Evolutionary conservation across 495 filamentous ascomycete species (phyloP).

Genomic region (Lepraria neglecta): DNA sequence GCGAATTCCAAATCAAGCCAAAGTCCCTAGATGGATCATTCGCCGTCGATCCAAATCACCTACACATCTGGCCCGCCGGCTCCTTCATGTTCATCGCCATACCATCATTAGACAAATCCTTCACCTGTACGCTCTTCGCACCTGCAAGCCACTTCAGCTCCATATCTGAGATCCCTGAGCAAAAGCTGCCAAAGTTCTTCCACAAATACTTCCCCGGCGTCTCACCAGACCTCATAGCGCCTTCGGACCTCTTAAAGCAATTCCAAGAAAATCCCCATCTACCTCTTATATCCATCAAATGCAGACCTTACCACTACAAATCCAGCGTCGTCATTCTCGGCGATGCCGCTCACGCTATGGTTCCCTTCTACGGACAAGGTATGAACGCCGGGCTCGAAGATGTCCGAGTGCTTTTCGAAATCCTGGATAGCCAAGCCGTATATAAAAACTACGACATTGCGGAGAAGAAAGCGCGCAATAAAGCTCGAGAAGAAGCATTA

Average conservation of each 20-base stretch:
- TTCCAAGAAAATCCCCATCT: constrained; percentile 79
- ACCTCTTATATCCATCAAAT: constrained; percentile 88
- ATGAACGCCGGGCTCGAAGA: constrained; percentile 86
- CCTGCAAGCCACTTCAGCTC: constrained; percentile 50
- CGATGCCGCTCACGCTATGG: constrained; percentile 95
- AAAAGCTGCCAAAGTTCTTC: constrained; percentile 63
- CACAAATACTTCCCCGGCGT: constrained; percentile 79
- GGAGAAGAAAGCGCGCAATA: background rate
- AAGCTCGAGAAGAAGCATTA: constrained; percentile 36
- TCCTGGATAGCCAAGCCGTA: constrained; percentile 58
- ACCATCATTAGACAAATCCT: constrained; percentile 78
- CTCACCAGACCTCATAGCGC: constrained; percentile 65
- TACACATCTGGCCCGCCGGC: constrained; percentile 95
- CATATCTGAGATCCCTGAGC: constrained; percentile 50
- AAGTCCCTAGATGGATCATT: constrained; percentile 53
- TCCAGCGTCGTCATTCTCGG: constrained; percentile 79
- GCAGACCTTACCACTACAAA: constrained; percentile 73
- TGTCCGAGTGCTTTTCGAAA: constrained; percentile 69
- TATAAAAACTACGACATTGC: constrained; percentile 25
- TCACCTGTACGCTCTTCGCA: constrained; percentile 93
- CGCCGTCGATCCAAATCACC: constrained; percentile 76
- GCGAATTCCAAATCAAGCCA: constrained; percentile 81
- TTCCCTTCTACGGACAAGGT: constrained; percentile 89
- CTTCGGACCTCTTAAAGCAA: constrained; percentile 58
- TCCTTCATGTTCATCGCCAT: constrained; percentile 98